Conservation (phyloP, 805 yeast species). For the Kazachstania taianensis region DNA sequence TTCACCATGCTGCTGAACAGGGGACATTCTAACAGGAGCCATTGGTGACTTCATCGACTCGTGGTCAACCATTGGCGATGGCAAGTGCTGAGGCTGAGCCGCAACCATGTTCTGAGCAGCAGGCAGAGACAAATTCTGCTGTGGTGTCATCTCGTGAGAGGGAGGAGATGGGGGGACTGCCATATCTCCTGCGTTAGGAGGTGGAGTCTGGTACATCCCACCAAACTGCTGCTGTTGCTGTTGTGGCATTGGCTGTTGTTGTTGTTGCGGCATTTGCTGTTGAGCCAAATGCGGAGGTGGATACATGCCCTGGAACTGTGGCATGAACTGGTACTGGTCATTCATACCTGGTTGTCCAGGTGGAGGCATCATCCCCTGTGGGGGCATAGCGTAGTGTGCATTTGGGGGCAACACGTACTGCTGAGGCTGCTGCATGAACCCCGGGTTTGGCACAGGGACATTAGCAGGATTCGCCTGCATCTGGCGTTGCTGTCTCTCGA, state of each 20-base stretch:
- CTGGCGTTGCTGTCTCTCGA: slow-evolving; percentile 50
- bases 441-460: slow-evolving; percentile 4
- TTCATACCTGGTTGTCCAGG: slow-evolving; percentile 11
- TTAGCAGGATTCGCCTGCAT: slow-evolving; percentile 16
- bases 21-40: background rate
- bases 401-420: slow-evolving; percentile 11
- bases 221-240: slow-evolving; percentile 1
- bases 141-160: too few relatives aligned
- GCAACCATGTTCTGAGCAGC: too few relatives aligned
- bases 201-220: background rate
- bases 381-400: slow-evolving; percentile 2
- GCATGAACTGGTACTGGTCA: slow-evolving; percentile 3
- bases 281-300: slow-evolving; percentile 1
- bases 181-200: too few relatives aligned
- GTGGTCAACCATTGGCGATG: too few relatives aligned
- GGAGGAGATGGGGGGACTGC: too few relatives aligned
- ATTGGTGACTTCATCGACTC: too few relatives aligned
- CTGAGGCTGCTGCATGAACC: slow-evolving; percentile 14
- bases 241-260: slow-evolving; percentile 1
- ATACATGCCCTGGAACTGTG: background rate
- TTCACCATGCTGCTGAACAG: too few relatives aligned
- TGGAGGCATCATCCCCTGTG: slow-evolving; percentile 5
- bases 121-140: too few relatives aligned
- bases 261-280: slow-evolving; percentile 3
- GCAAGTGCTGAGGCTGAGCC: background rate